Evolutionary conservation across 176 grass and related monocot species (phyloP).

Genomic region (Carex scoparia): DNA sequence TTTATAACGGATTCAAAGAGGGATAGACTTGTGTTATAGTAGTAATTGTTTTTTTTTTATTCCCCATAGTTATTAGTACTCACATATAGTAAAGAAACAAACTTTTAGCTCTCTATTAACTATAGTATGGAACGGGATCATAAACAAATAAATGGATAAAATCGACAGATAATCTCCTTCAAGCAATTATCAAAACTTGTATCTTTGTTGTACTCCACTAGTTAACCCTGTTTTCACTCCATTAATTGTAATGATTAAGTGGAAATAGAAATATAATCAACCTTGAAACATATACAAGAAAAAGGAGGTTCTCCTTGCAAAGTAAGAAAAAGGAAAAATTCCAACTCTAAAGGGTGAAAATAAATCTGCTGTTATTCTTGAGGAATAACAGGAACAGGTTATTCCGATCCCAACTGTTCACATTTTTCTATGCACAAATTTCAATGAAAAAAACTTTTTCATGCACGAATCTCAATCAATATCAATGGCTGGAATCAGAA

Average conservation of each 20-base stretch:
- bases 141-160: not conserved
- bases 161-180: not conserved
- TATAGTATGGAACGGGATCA: not conserved
- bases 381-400: too few relatives aligned
- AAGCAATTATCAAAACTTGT: not conserved
- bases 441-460: too few relatives aligned
- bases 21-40: not conserved
- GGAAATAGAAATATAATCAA: not conserved
- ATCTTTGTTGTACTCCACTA: not conserved
- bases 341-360: not conserved
- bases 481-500: too few relatives aligned
- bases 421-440: too few relatives aligned
- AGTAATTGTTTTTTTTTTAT: not conserved
- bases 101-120: not conserved
- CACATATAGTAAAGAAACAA: not conserved
- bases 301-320: not conserved
- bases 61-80: not conserved
- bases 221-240: not conserved
- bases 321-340: not conserved
- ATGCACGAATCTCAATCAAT: too few relatives aligned
- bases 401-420: too few relatives aligned
- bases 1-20: slow-evolving; percentile 15
- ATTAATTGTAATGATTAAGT: not conserved
- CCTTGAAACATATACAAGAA: not conserved
- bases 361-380: too few relatives aligned